A percentile compares a stretch with the other conserved stretches of the same genome.
Conservation (phyloP, 257 asterid species). For the Solanum chmielewskii region DNA sequence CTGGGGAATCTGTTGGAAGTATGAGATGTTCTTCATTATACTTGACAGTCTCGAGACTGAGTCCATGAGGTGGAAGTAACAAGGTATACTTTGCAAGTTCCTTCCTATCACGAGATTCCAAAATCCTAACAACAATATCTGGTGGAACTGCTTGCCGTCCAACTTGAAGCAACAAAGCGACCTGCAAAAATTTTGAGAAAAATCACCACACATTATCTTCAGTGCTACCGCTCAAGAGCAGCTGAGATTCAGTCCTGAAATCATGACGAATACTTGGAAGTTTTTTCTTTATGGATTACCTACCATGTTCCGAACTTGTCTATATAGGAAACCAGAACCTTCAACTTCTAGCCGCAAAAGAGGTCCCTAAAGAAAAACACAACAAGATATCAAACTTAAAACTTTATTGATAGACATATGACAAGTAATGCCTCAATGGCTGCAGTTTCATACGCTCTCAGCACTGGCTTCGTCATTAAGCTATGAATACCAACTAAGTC, state of each 20-base stretch:
- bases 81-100: constrained; percentile 66
- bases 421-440: neutral
- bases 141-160: constrained; percentile 77
- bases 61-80: constrained; percentile 72
- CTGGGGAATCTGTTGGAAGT: constrained; percentile 40
- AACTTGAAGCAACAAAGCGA: constrained; percentile 79
- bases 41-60: constrained; percentile 37
- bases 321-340: constrained; percentile 83
- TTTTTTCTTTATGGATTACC: neutral
- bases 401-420: neutral
- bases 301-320: constrained; percentile 99
- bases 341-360: constrained; percentile 80
- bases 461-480: neutral
- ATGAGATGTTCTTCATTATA: constrained; percentile 61
- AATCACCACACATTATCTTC: neutral
- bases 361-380: constrained; percentile 52
- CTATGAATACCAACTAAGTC: neutral
- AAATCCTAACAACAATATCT: constrained; percentile 46
- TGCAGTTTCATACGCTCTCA: neutral
- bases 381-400: neutral
- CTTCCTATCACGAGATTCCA: constrained; percentile 66
- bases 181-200: constrained; percentile 24
- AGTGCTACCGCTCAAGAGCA: neutral
- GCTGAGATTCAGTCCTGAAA: neutral
- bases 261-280: neutral